phyloP scores from a whole-genome alignment of 768 basidiomycete species.

The Lactarius quietus region DNA sequence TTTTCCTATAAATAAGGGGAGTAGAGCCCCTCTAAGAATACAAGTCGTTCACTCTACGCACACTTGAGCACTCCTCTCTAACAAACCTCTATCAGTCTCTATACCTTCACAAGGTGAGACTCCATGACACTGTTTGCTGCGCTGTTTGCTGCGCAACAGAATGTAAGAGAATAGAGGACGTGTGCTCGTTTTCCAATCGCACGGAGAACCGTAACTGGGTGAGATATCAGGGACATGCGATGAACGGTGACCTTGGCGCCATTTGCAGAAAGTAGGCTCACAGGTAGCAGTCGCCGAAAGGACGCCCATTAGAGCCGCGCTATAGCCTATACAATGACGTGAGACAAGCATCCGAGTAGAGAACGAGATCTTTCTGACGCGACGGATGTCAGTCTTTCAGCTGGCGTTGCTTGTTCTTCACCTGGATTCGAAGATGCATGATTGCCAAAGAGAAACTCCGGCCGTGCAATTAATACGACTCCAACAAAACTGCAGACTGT shows the following conservation, averaged over 20 bases:
- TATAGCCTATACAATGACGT: slow-evolving; percentile 32
- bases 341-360: not conserved
- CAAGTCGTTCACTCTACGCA: no score
- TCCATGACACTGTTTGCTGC: no score
- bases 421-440: not conserved
- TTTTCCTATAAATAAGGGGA: no score
- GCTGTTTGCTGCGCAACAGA: no score
- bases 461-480: slow-evolving; percentile 57
- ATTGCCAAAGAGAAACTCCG: slow-evolving; percentile 64
- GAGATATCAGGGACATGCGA: not conserved
- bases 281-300: slow-evolving; percentile 64
- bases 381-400: slow-evolving; percentile 55
- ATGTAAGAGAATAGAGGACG: slow-evolving; percentile 65
- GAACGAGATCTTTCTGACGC: slow-evolving; percentile 36
- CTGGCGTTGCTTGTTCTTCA: slow-evolving; percentile 28
- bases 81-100: no score
- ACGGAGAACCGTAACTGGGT: slow-evolving; percentile 49
- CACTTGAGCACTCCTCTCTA: no score
- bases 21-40: no score
- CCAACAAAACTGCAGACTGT: not conserved
- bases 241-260: not conserved
- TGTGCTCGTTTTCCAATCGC: slow-evolving; percentile 75
- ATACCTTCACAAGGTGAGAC: no score
- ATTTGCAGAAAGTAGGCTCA: slow-evolving; percentile 37
- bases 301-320: slow-evolving; percentile 62